These are phyloP conservation scores for Solanum medicagineum DNA, from an alignment of 257 asterid genomes.

Conservation along the genomic window DNA sequence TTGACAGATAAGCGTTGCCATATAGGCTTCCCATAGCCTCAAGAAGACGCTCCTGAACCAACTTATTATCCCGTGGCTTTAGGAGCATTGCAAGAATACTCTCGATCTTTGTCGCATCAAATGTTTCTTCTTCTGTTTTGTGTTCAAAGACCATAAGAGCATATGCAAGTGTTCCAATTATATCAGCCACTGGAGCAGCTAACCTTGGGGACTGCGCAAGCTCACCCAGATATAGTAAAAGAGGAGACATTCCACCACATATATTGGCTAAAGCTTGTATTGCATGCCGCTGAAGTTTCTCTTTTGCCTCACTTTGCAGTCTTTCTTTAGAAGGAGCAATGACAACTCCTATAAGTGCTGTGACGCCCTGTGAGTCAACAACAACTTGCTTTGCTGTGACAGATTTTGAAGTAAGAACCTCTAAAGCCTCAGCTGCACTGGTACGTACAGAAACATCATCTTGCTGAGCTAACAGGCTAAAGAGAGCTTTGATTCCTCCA, in stretches of 20 bases:
- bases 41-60: slow-evolving; percentile 73
- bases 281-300: slow-evolving; percentile 60
- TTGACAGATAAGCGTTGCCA: slow-evolving; percentile 37
- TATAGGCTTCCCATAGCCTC: slow-evolving; percentile 82
- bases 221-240: slow-evolving; percentile 65
- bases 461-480: slow-evolving; percentile 42
- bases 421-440: slow-evolving; percentile 82
- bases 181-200: slow-evolving; percentile 87
- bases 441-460: slow-evolving; percentile 63
- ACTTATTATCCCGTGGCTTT: slow-evolving; percentile 77
- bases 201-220: slow-evolving; percentile 77
- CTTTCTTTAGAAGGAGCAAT: slow-evolving; percentile 81
- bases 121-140: slow-evolving; percentile 30
- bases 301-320: slow-evolving; percentile 57
- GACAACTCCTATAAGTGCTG: slow-evolving; percentile 60
- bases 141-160: slow-evolving; percentile 49
- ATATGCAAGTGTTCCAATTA: slow-evolving; percentile 84
- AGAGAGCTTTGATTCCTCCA: slow-evolving; percentile 53
- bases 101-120: slow-evolving; percentile 45
- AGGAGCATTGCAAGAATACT: slow-evolving; percentile 48
- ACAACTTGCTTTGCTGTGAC: slow-evolving; percentile 40
- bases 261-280: slow-evolving; percentile 58
- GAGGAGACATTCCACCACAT: slow-evolving; percentile 58
- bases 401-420: slow-evolving; percentile 57
- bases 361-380: slow-evolving; percentile 54